Base-by-base conservation (phyloP, 352 stramenopile species). In the Phytophthora boehmeriae region DNA sequence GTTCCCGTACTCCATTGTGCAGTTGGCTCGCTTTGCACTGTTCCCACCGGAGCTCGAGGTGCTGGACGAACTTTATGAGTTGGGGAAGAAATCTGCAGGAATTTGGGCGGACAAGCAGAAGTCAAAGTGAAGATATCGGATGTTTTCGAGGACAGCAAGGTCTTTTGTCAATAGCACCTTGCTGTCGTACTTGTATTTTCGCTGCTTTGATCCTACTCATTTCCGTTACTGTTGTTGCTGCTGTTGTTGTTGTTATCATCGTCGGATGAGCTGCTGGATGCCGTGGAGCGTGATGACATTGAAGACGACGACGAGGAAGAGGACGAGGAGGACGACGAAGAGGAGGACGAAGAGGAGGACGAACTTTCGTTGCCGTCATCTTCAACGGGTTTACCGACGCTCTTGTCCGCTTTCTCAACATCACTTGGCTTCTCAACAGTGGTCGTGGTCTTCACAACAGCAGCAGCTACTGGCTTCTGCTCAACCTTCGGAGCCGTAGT, bases 61-160 rank as follows among this genome's bases (percentile, higher is more conserved):
- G 44, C 66, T 92, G 32, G 84, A 95, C 56, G 55, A 92, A 27
- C 63, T 95, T 5, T 92, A 88, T 30, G 68, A 83, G 16, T 57
- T 79, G 36, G 86, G 86, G 14, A 70, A 77, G 25, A 76, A 76
- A 42, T 71, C 73, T 13, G 78, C 81, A 9, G 60, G 54, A 14
- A 49, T 88, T 8, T 93, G 84, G 84, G 56, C 59, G 4, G 54
- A 83, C 38, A 68, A 77, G 35, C 60, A 73, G 34, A 19, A 14
- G 19, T 38, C 58, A 30, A 35, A 23, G 13, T 28, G 43, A 66
- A 43, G n/a, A n/a, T n/a, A n/a, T n/a, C n/a, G n/a, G n/a, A n/a
- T n/a, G n/a, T n/a, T n/a, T n/a, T n/a, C 38, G 20, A 68, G 23
- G 56, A 10, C n/a, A 67, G 23, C 19, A 54, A 16, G 35, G 11